A percentile compares a stretch with the other conserved stretches of the same genome.
Evolutionary conservation across 148 eudicot species (phyloP).

Genomic region (Vaccinium darrowii): DNA sequence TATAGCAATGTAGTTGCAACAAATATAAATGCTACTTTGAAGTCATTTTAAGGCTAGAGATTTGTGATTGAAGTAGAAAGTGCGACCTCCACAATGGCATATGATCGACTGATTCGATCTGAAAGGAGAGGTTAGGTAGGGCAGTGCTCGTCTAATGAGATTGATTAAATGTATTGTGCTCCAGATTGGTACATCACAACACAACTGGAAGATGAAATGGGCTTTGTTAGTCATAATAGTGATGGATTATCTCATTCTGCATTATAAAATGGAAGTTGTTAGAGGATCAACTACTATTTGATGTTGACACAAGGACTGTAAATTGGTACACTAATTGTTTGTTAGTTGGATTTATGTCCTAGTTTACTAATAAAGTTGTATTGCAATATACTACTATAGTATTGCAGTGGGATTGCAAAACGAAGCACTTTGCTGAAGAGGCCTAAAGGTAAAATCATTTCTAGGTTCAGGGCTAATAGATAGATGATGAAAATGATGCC

Average conservation of each 20-base stretch:
- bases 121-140: not conserved
- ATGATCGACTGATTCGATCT: not conserved
- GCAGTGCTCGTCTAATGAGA: not conserved
- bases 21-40: not conserved
- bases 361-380: not conserved
- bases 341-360: not conserved
- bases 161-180: not conserved
- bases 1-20: not conserved
- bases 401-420: too few relatives aligned
- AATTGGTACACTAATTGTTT: not conserved
- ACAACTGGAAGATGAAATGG: not conserved
- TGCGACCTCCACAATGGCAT: not conserved
- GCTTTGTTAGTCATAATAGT: not conserved
- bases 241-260: not conserved
- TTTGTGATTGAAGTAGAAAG: not conserved
- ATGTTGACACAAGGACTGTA: not conserved
- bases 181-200: not conserved
- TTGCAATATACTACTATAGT: too few relatives aligned
- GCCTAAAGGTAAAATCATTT: too few relatives aligned
- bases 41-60: not conserved
- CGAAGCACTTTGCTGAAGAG: too few relatives aligned
- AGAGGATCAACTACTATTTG: not conserved
- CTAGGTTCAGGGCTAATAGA: too few relatives aligned
- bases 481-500: too few relatives aligned
- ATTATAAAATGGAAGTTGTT: not conserved